Conservation (phyloP, 768 basidiomycete genomes). For the Mycena floridula region DNA sequence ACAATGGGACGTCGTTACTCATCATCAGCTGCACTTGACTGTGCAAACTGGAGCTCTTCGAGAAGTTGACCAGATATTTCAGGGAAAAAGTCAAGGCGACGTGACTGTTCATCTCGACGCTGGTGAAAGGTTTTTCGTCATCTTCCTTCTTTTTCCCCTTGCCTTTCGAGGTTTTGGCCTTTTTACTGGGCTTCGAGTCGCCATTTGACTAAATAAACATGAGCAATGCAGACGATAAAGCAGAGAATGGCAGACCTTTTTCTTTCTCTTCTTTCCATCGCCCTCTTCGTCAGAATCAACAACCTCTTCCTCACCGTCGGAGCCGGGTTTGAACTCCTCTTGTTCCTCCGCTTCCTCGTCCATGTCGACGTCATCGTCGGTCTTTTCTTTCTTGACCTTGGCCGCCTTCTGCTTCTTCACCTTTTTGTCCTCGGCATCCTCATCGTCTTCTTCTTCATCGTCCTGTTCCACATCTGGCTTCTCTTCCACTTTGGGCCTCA, state of each 20-base stretch:
- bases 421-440: conserved; percentile 41
- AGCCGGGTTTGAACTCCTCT: conserved; percentile 35
- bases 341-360: conserved; percentile 47
- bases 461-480: conserved; percentile 28
- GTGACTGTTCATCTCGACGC: conserved; percentile 83
- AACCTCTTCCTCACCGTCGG: conserved; percentile 46
- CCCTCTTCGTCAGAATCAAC: conserved; percentile 39
- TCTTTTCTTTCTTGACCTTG: conserved; percentile 42
- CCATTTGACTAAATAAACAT: conserved; percentile 25
- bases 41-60: conserved; percentile 77
- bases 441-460: conserved; percentile 32
- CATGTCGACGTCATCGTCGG: conserved; percentile 48
- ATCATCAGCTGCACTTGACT: conserved; percentile 77
- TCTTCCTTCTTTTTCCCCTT: conserved; percentile 54
- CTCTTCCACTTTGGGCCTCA: conserved; percentile 35
- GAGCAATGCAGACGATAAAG: background rate
- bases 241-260: conserved; percentile 37
- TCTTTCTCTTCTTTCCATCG: conserved; percentile 67
- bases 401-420: conserved; percentile 34
- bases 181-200: conserved; percentile 36
- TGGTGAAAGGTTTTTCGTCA: conserved; percentile 53
- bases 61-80: conserved; percentile 96
- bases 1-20: conserved; percentile 87
- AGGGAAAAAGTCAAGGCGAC: conserved; percentile 92
- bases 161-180: conserved; percentile 41